Percentiles rank a stretch among this genome's conserved stretches.
Evolutionary conservation across 352 stramenopile species (phyloP).

Genomic region (Phytophthora cactorum): DNA sequence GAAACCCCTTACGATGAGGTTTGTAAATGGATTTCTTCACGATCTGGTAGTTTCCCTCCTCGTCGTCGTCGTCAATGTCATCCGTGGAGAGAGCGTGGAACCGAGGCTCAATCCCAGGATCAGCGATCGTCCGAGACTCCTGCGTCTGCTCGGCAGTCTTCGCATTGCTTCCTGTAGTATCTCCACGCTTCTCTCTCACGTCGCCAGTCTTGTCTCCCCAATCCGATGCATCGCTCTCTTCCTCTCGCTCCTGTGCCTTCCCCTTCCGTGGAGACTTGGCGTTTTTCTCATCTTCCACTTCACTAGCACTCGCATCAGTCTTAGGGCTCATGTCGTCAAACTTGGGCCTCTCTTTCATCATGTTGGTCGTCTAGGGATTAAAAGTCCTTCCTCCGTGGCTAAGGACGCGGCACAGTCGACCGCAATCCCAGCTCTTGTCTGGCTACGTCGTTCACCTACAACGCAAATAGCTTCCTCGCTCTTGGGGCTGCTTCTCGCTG

Average conservation of each 20-base stretch:
- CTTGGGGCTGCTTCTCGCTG: neutral
- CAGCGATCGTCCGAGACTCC: neutral
- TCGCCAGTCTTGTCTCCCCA: constrained; percentile 5
- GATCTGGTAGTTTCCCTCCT: constrained; percentile 36
- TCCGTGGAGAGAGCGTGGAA: constrained; percentile 38
- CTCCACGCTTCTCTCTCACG: neutral
- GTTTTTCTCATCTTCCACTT: constrained; percentile 31
- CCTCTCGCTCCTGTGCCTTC: neutral
- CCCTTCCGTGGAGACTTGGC: neutral
- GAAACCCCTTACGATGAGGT: constrained; percentile 44
- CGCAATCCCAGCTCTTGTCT: constrained; percentile 2
- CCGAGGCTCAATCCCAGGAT: constrained; percentile 11
- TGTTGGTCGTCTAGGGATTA: constrained; percentile 1
- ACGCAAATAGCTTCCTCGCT: constrained; percentile 23
- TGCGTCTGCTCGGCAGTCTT: neutral
- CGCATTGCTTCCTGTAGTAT: neutral
- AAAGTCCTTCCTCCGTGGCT: neutral
- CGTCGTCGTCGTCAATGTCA: constrained; percentile 25
- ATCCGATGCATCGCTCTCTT: constrained; percentile 10
- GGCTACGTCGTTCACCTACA: neutral
- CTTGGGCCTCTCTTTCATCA: constrained; percentile 26
- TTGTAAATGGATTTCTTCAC: constrained; percentile 82
- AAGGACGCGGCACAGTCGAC: neutral
- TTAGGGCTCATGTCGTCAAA: constrained; percentile 6
- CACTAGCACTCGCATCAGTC: neutral